Evolutionary conservation across 2,329 filamentous ascomycete species (phyloP).

Genomic region (Neopestalotiopsis sp.): DNA sequence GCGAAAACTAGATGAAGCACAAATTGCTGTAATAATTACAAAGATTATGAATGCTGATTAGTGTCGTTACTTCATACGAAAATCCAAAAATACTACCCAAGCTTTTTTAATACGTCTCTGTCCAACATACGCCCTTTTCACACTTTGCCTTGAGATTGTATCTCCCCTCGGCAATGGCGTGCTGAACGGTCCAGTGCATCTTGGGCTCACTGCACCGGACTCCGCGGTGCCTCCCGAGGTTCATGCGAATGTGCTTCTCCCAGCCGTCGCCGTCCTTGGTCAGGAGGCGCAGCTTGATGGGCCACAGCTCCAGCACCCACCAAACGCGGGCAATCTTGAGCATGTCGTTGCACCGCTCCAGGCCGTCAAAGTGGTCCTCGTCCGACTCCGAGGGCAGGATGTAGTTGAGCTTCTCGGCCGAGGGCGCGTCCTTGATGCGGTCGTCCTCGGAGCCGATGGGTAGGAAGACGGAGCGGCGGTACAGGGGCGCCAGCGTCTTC

Average conservation of each 20-base stretch:
- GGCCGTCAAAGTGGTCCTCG: constrained; percentile 49
- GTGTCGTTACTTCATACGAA: neutral
- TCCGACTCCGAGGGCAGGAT: constrained; percentile 43
- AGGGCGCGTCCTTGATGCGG: constrained; percentile 28
- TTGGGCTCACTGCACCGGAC: constrained; percentile 42
- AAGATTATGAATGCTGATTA: neutral
- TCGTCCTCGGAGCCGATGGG: constrained; percentile 33
- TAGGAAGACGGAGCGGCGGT: constrained; percentile 33
- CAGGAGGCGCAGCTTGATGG: constrained; percentile 44
- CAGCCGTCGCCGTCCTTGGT: constrained; percentile 37
- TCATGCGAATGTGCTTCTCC: constrained; percentile 43
- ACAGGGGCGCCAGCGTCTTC: constrained; percentile 37
- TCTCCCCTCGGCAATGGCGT: constrained; percentile 37
- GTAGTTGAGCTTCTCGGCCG: constrained; percentile 22
- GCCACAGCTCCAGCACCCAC: constrained; percentile 51
- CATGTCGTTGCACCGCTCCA: constrained; percentile 47
- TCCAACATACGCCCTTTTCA: constrained; percentile 40
- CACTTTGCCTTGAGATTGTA: constrained; percentile 40
- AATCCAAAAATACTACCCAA: neutral
- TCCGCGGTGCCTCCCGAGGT: constrained; percentile 43
- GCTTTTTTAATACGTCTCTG: constrained; percentile 15
- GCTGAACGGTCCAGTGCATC: constrained; percentile 50
- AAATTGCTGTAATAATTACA: neutral
- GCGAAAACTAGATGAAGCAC: too few relatives aligned
- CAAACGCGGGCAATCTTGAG: constrained; percentile 42